Conservation (phyloP, 768 basidiomycete species). For the Suillus tomentosus region DNA sequence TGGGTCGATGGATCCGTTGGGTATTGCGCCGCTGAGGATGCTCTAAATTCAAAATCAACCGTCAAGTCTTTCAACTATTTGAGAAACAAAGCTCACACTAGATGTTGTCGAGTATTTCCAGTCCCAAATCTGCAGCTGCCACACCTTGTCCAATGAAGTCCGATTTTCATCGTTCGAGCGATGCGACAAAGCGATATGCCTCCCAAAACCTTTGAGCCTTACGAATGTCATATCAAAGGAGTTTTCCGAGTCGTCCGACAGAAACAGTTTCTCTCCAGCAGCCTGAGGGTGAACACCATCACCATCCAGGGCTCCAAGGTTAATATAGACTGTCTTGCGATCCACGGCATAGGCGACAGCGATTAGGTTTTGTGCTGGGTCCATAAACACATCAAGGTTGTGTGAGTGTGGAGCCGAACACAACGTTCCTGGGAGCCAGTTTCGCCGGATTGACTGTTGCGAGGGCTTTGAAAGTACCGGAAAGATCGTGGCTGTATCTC, state of each 20-base stretch:
- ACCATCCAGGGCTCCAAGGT: neutral
- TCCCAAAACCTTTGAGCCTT: neutral
- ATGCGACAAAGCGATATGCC: neutral
- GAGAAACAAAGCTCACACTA: neutral
- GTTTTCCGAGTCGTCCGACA: neutral
- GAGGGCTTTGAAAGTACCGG: neutral
- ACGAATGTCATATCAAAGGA: no score
- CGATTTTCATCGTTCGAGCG: no score
- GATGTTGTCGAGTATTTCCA: neutral
- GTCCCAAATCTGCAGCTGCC: neutral
- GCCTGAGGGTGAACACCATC: neutral
- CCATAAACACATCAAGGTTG: neutral
- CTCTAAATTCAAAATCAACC: neutral
- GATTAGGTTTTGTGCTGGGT: neutral
- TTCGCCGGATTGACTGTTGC: neutral
- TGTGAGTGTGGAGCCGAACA: neutral
- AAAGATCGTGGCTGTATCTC: neutral
- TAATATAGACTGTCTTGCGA: neutral
- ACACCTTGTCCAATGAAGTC: neutral
- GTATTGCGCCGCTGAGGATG: neutral
- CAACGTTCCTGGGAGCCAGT: neutral
- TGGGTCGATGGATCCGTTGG: fast-evolving
- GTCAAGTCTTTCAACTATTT: neutral
- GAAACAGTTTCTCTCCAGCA: neutral
- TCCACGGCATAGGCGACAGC: neutral